Percentiles rank a stretch among this genome's conserved stretches.
Conservation (phyloP, 2,329 filamentous ascomycete species). For the Bipolaris bicolor region DNA sequence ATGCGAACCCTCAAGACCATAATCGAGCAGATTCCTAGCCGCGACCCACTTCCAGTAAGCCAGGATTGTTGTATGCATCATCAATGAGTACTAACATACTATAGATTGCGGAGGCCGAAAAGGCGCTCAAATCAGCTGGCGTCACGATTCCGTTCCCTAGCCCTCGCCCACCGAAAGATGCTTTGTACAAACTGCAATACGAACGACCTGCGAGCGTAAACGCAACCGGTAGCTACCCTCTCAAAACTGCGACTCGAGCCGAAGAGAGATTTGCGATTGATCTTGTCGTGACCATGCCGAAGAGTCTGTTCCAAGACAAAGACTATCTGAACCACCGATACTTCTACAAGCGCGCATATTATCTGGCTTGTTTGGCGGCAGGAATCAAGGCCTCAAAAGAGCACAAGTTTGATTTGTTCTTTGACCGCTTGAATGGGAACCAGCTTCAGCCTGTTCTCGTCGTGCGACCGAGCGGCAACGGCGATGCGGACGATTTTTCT, state of each 20-base stretch:
- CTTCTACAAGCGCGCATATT: conserved; percentile 93
- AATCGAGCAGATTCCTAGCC: conserved; percentile 59
- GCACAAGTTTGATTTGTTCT: conserved; percentile 64
- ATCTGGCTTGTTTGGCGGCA: conserved; percentile 79
- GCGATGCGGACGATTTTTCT: conserved; percentile 47
- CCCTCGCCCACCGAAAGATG: conserved; percentile 76
- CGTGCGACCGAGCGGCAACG: conserved; percentile 48
- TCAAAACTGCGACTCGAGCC: conserved; percentile 73
- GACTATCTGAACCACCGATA: conserved; percentile 93
- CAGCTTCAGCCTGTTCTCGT: conserved; percentile 73
- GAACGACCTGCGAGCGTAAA: conserved; percentile 78
- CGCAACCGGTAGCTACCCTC: conserved; percentile 84
- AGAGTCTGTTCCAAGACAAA: conserved; percentile 83
- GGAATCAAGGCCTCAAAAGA: conserved; percentile 66
- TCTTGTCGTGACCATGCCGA: conserved; percentile 85
- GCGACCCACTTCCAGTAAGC: conserved; percentile 54
- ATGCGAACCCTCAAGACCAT: conserved; percentile 46
- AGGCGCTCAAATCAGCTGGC: conserved; percentile 67
- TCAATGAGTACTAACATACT: conserved; percentile 16
- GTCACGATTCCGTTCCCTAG: conserved; percentile 83
- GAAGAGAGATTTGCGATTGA: conserved; percentile 70
- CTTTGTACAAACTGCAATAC: conserved; percentile 82
- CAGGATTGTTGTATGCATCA: neutral
- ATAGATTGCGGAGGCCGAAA: conserved; percentile 72
- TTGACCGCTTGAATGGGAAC: conserved; percentile 74